A percentile compares a stretch with the other conserved stretches of the same genome.
Conservation (phyloP, 306 rosid species). For the Vigna unguiculata region DNA sequence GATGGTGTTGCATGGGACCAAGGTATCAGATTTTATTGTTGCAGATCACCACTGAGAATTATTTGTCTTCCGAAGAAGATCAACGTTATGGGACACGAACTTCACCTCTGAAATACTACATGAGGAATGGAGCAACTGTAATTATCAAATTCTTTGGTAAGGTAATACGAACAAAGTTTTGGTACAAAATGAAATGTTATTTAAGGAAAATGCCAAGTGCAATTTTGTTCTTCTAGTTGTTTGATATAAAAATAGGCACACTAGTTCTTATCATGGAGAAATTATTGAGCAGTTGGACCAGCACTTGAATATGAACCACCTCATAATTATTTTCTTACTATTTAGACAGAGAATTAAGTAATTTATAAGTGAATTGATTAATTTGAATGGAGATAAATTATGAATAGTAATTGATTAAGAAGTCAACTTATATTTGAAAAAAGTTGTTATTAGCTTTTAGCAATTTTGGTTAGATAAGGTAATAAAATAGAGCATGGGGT, state of each 20-base stretch:
- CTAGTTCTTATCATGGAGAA: too few relatives aligned
- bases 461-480: neutral
- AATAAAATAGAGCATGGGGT: neutral
- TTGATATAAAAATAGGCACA: too few relatives aligned
- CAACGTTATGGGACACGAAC: conserved; percentile 11
- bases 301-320: too few relatives aligned
- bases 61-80: conserved; percentile 11
- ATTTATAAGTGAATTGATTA: neutral
- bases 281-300: too few relatives aligned
- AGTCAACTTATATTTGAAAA: neutral
- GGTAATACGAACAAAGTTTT: conserved; percentile 33
- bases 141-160: conserved; percentile 36
- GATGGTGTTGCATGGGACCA: neutral
- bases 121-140: conserved; percentile 35
- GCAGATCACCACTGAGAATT: neutral
- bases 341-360: neutral
- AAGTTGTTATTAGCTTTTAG: neutral
- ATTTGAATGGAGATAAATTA: neutral
- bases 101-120: conserved; percentile 20
- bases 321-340: neutral
- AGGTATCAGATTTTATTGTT: conserved; percentile 24
- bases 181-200: conserved; percentile 26
- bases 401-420: neutral
- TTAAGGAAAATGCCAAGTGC: conserved; percentile 1
- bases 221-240: neutral